Base-by-base conservation (phyloP, 257 asterid genomes). In the Agastache rugosa region DNA sequence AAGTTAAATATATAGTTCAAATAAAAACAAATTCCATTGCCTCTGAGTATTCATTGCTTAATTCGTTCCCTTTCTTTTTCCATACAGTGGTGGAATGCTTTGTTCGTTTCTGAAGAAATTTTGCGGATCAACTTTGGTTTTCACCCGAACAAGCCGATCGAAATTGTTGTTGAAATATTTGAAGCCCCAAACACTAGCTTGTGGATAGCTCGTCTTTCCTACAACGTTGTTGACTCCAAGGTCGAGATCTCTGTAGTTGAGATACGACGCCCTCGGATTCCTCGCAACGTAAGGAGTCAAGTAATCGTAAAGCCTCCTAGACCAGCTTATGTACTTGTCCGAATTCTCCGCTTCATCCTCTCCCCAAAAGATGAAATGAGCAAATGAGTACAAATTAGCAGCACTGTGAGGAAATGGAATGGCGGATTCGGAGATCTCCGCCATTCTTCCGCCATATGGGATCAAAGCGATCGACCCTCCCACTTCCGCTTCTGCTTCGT, bases 31-130 rank as follows among this genome's bases (percentile, higher is more conserved):
- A n/a, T n/a, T n/a, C n/a, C n/a, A n/a, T 29, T 29, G 34, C 34
- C 3, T 5, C 5, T 29, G 5, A 29, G 3, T 29, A 4, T 29
- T 29, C 3, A 29, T 29, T 29, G 34, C 34, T 29, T 29, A 8
- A 45, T 2, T 22, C 3, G 10, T 48, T 48, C 54, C 9, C 54
- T 37, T 8, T 37, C 11, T 15, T n/a, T 50, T n/a, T 6, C 10
- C 1, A 17, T 17, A 5, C 22, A 16, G 4, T 6, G 79, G 79
- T 1, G 85, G 85, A 62, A 80, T 61, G 75, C 83, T 83, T 54
- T 78, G 85, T 67, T 82, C 86, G 11, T 72, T 68, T 39, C 82
- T 75, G 70, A 80, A 83, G 54, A 83, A 80, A 69, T 80, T 80
- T 0, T 70, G 31, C 1, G 81, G 83, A 75, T 83, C 85, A 34